Conservation (phyloP, 805 yeast species). For the Hanseniaspora jakobsenii region DNA sequence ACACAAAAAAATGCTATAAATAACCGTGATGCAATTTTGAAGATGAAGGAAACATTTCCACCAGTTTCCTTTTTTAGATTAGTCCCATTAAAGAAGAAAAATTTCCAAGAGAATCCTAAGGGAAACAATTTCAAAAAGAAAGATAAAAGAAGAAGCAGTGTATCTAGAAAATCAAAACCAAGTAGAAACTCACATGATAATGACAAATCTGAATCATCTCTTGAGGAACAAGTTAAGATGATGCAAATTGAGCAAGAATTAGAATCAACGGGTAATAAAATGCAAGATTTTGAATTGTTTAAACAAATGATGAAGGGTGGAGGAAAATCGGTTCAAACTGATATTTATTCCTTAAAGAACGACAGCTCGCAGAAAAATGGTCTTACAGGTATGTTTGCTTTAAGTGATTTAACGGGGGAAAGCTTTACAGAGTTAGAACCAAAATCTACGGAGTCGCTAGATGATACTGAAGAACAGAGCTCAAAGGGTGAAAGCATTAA, state of each 20-base stretch:
- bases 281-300: slow-evolving; percentile 34
- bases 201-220: slow-evolving; percentile 16
- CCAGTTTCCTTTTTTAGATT: slow-evolving; percentile 39
- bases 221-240: slow-evolving; percentile 25
- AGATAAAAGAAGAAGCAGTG: neutral
- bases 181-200: slow-evolving; percentile 14
- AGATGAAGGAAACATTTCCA: slow-evolving; percentile 32
- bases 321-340: slow-evolving; percentile 18
- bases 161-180: neutral
- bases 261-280: slow-evolving; percentile 28
- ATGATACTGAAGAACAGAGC: neutral
- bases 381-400: slow-evolving; percentile 9
- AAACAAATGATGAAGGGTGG: slow-evolving; percentile 30
- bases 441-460: neutral
- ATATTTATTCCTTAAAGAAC: neutral
- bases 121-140: slow-evolving; percentile 15
- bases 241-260: slow-evolving; percentile 27
- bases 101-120: too few relatives aligned
- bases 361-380: slow-evolving; percentile 1
- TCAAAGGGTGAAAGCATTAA: neutral
- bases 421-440: slow-evolving; percentile 10
- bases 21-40: neutral
- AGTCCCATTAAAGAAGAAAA: too few relatives aligned
- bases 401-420: neutral
- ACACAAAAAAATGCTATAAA: slow-evolving; percentile 3